These are phyloP conservation scores for Sanghuangporus weigelae DNA, from an alignment of 1,284 basidiomycete genomes.

Conservation along the genomic window DNA sequence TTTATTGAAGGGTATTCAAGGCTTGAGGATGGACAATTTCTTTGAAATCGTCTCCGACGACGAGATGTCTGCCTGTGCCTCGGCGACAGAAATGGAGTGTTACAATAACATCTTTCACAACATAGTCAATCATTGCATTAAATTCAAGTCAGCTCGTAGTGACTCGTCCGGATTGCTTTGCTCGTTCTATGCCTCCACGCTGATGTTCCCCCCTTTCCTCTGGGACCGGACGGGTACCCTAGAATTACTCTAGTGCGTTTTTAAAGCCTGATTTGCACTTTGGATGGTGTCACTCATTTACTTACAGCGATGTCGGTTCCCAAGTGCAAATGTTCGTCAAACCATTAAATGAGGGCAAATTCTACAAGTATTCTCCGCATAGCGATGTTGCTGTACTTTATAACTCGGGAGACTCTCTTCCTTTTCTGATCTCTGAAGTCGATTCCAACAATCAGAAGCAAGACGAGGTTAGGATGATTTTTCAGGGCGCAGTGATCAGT, in stretches of 20 bases:
- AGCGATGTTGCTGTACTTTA: not conserved
- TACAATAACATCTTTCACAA: not conserved
- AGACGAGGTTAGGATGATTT: not conserved
- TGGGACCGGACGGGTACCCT: not conserved
- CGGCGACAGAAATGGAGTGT: not conserved
- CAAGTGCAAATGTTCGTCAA: not conserved
- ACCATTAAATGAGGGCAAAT: not conserved
- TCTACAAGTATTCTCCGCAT: not conserved
- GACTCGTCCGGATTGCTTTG: not conserved
- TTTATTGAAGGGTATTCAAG: too few relatives aligned
- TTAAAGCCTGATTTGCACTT: not conserved
- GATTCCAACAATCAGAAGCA: not conserved
- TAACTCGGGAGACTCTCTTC: not conserved
- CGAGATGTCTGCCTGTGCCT: not conserved
- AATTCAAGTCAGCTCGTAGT: not conserved
- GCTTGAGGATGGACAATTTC: not conserved
- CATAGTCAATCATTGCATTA: not conserved
- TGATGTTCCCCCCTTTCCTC: not conserved
- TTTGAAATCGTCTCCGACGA: not conserved
- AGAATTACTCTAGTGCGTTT: not conserved
- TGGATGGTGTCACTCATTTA: not conserved
- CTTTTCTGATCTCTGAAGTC: not conserved
- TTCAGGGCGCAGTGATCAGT: not conserved
- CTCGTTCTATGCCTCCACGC: not conserved
- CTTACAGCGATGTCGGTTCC: not conserved